Conservation (phyloP, 1,284 basidiomycete genomes). For the Sphaerobolus stellatus region DNA sequence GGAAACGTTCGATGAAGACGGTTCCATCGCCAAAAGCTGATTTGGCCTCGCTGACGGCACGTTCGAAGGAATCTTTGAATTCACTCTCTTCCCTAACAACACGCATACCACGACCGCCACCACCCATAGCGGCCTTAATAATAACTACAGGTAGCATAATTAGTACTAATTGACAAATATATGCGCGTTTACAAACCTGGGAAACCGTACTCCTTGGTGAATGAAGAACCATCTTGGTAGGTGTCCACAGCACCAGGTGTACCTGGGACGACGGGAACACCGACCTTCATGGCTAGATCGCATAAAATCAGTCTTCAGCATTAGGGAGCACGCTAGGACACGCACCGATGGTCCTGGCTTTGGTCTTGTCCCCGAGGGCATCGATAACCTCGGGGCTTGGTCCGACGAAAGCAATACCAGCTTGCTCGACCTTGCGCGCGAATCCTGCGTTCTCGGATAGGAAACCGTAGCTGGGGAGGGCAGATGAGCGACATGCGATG, state of each 20-base stretch:
- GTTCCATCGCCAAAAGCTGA: conserved; percentile 97
- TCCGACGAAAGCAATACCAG: conserved; percentile 96
- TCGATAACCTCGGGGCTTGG: conserved; percentile 97
- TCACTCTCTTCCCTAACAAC: conserved; percentile 92
- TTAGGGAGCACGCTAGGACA: conserved; percentile 1
- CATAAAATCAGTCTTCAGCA: background rate
- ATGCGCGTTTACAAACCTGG: conserved; percentile 58
- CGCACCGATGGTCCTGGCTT: conserved; percentile 84
- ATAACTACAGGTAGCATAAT: conserved; percentile 57
- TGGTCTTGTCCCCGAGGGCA: conserved; percentile 97
- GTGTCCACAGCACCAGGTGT: conserved; percentile 90
- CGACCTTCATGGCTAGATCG: conserved; percentile 71
- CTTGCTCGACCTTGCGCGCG: conserved; percentile 94
- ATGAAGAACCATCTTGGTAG: conserved; percentile 82
- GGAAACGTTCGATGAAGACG: conserved; percentile 97
- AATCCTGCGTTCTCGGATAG: conserved; percentile 96
- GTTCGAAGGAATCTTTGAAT: conserved; percentile 89
- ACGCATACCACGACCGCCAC: conserved; percentile 98
- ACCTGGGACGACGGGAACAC: conserved; percentile 96
- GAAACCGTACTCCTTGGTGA: conserved; percentile 95
- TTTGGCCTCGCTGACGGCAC: conserved; percentile 94
- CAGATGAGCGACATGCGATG: background rate
- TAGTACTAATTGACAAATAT: conserved; percentile 1
- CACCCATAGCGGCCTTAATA: conserved; percentile 98
- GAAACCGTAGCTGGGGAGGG: conserved; percentile 82